phyloP scores from a whole-genome alignment of 441 rosid species.

The Lepidium campestre region DNA sequence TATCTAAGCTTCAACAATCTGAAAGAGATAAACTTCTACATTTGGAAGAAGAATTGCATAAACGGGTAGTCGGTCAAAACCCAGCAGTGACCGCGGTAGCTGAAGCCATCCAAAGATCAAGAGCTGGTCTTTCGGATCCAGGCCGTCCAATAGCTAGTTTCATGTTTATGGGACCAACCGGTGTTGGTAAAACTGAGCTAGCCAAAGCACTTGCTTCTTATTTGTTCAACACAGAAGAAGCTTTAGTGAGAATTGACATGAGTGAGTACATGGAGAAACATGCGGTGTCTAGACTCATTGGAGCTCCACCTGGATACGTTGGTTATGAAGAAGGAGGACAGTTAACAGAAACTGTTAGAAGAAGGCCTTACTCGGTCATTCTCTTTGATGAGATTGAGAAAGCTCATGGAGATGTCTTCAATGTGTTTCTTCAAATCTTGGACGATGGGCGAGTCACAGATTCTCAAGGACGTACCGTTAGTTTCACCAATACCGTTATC shows the following conservation, averaged over 20 bases:
- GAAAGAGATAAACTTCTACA: conserved; percentile 81
- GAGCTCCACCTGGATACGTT: conserved; percentile 98
- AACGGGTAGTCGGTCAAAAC: conserved; percentile 87
- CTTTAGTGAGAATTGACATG: conserved; percentile 93
- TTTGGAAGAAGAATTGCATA: conserved; percentile 85
- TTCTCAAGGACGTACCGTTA: conserved; percentile 91
- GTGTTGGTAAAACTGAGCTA: conserved; percentile 97
- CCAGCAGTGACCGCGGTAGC: conserved; percentile 92
- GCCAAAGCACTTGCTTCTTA: conserved; percentile 94
- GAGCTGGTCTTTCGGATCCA: conserved; percentile 96
- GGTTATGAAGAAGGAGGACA: conserved; percentile 99
- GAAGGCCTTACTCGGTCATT: conserved; percentile 91
- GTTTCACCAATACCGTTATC: conserved; percentile 87
- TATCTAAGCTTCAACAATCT: conserved; percentile 90
- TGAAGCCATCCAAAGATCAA: conserved; percentile 93
- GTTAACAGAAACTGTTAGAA: conserved; percentile 83
- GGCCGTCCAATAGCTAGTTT: conserved; percentile 94
- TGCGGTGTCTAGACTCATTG: conserved; percentile 87
- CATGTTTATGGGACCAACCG: conserved; percentile 99
- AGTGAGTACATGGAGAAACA: conserved; percentile 99
- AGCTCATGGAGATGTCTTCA: conserved; percentile 89
- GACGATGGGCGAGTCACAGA: conserved; percentile 98
- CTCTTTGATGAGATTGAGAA: conserved; percentile 99
- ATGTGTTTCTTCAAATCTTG: conserved; percentile 90
- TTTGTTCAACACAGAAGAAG: conserved; percentile 93